A percentile compares a stretch with the other conserved stretches of the same genome.
These are phyloP conservation scores for Cladosporium velox DNA, from an alignment of 2,329 filamentous ascomycete genomes.

Conservation along the genomic window DNA sequence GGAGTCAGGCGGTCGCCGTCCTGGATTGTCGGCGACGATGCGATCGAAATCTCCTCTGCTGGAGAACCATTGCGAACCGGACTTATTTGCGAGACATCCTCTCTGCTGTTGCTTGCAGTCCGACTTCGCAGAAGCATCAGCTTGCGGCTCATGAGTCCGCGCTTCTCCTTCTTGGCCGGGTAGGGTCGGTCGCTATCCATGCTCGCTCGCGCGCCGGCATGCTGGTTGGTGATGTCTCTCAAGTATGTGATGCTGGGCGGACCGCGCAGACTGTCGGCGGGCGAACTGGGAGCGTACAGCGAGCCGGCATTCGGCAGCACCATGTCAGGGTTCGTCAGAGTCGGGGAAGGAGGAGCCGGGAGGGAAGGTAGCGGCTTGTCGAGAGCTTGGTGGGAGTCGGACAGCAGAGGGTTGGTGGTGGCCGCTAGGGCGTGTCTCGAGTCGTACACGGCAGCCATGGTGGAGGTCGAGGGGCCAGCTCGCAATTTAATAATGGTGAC, in stretches of 20 bases:
- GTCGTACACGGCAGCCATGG: slow-evolving; percentile 17
- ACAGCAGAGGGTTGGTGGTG: not conserved
- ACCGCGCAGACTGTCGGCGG: slow-evolving; percentile 24
- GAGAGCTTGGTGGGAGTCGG: slow-evolving; percentile 1
- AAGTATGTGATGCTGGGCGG: slow-evolving; percentile 37
- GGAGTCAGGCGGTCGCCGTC: slow-evolving; percentile 35
- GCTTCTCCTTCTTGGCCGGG: slow-evolving; percentile 31
- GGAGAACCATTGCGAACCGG: slow-evolving; percentile 19
- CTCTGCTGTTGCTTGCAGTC: slow-evolving; percentile 26
- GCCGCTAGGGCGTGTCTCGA: not conserved
- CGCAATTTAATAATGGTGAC: not conserved
- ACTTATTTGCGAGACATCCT: slow-evolving; percentile 8
- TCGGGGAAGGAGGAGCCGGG: slow-evolving; percentile 70
- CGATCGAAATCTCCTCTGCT: slow-evolving; percentile 14
- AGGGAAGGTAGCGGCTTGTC: slow-evolving; percentile 23
- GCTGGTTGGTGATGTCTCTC: slow-evolving; percentile 24
- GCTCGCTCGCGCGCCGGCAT: slow-evolving; percentile 10
- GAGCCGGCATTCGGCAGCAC: slow-evolving; percentile 69
- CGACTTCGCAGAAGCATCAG: slow-evolving; percentile 37
- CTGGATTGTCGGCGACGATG: slow-evolving; percentile 36
- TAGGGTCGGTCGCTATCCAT: slow-evolving; percentile 16
- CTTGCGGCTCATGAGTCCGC: slow-evolving; percentile 35
- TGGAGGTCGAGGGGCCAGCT: not conserved
- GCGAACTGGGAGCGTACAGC: slow-evolving; percentile 24
- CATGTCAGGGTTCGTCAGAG: slow-evolving; percentile 91